phyloP scores from a whole-genome alignment of 805 yeast genomes.

The Wickerhamomyces pijperi region DNA sequence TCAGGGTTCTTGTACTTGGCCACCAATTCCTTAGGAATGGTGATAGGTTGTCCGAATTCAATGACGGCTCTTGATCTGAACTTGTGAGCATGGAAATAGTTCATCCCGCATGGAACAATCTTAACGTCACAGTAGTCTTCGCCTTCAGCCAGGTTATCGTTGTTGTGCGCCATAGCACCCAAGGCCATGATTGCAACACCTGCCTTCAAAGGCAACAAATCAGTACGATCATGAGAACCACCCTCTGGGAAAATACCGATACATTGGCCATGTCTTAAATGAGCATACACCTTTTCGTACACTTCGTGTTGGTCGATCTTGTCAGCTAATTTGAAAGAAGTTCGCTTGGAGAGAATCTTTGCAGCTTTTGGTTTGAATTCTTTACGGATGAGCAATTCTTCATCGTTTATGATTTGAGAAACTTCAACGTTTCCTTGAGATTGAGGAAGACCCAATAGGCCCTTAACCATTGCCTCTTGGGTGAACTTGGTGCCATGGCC shows the following conservation, averaged over 20 bases:
- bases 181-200: constrained; percentile 98
- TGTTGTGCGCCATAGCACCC: constrained; percentile 77
- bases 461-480: constrained; percentile 41
- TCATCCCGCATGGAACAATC: constrained; percentile 92
- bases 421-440: constrained; percentile 71
- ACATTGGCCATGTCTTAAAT: constrained; percentile 68
- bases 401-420: constrained; percentile 56
- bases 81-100: constrained; percentile 88
- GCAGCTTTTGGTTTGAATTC: constrained; percentile 50
- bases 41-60: constrained; percentile 85
- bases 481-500: constrained; percentile 66
- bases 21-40: constrained; percentile 49
- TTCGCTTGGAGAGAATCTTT: constrained; percentile 36
- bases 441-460: constrained; percentile 67
- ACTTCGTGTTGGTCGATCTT: constrained; percentile 81
- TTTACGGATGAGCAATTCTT: constrained; percentile 54
- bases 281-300: constrained; percentile 75
- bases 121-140: constrained; percentile 66
- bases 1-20: constrained; percentile 52
- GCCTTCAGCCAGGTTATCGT: constrained; percentile 36
- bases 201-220: constrained; percentile 82
- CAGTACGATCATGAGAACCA: constrained; percentile 93
- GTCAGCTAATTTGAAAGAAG: constrained; percentile 60
- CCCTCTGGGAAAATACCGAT: constrained; percentile 97
- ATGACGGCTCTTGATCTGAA: constrained; percentile 91